phyloP scores from a whole-genome alignment of 1,139 yeast species.

The Pichia sp. region DNA sequence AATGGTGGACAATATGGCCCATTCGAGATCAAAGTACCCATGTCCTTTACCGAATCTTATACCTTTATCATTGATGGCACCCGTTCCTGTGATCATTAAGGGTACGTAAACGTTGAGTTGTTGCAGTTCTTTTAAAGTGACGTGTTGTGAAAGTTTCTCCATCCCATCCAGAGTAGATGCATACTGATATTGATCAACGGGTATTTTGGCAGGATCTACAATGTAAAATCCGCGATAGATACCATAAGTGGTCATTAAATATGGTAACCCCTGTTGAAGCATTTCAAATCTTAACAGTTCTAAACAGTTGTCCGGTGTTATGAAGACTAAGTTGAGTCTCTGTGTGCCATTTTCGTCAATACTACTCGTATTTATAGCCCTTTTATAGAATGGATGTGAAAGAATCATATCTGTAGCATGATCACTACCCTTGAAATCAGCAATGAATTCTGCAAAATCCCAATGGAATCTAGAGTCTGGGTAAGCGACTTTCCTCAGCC shows the following conservation, averaged over 20 bases:
- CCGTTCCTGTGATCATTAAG: constrained; percentile 28
- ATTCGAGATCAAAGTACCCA: constrained; percentile 26
- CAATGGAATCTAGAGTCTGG: constrained; percentile 26
- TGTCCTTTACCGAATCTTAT: constrained; percentile 27
- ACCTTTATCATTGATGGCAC: constrained; percentile 25
- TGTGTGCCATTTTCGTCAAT: too few relatives aligned
- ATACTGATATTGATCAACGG: constrained; percentile 14
- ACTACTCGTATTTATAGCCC: too few relatives aligned
- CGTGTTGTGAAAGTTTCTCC: constrained; percentile 20
- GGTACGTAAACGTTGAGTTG: too few relatives aligned
- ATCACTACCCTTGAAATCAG: constrained; percentile 24
- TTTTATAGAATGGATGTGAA: too few relatives aligned
- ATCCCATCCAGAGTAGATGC: constrained; percentile 26
- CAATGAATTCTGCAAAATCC: constrained; percentile 26
- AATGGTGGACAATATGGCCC: constrained; percentile 25
- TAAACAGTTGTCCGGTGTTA: constrained; percentile 26
- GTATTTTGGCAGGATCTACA: constrained; percentile 21
- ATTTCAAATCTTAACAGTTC: constrained; percentile 21
- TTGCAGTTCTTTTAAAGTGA: constrained; percentile 14
- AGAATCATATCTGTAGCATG: constrained; percentile 15
- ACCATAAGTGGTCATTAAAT: constrained; percentile 25
- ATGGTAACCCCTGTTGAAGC: constrained; percentile 18
- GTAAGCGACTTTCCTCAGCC: constrained; percentile 23
- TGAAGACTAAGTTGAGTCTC: constrained; percentile 18
- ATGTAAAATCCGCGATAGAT: constrained; percentile 23